Evolutionary conservation across 2,329 filamentous ascomycete genomes (phyloP).

Genomic region (Teratosphaeria epicoccoides): DNA sequence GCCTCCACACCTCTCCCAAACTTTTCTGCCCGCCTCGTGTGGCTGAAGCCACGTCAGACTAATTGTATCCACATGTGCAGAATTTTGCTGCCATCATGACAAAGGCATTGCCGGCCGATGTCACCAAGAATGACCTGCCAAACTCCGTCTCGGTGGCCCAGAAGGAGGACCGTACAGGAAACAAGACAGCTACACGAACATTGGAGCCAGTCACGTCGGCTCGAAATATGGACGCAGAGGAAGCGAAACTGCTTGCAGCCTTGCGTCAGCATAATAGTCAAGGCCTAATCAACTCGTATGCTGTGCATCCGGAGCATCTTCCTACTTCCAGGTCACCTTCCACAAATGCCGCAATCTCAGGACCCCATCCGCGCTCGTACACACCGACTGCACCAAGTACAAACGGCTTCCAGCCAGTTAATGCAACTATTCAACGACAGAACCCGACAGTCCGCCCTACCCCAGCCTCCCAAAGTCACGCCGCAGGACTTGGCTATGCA

Average conservation of each 20-base stretch:
- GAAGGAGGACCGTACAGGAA: background rate
- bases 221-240: background rate
- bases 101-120: background rate
- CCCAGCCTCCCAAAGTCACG: background rate
- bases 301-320: background rate
- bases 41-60: background rate
- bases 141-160: background rate
- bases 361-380: background rate
- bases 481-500: background rate
- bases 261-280: background rate
- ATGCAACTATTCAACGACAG: background rate
- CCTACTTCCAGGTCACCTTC: background rate
- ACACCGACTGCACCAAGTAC: background rate
- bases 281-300: background rate
- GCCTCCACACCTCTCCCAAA: background rate
- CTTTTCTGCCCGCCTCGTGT: background rate
- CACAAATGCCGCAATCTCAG: background rate
- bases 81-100: background rate
- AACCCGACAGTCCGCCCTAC: background rate
- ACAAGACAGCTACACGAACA: background rate
- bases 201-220: background rate
- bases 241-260: background rate
- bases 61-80: background rate
- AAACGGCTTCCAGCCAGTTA: background rate
- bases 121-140: background rate